phyloP scores from a whole-genome alignment of 192 early-diverging fungal species.

The Chytriomyces sp. region DNA sequence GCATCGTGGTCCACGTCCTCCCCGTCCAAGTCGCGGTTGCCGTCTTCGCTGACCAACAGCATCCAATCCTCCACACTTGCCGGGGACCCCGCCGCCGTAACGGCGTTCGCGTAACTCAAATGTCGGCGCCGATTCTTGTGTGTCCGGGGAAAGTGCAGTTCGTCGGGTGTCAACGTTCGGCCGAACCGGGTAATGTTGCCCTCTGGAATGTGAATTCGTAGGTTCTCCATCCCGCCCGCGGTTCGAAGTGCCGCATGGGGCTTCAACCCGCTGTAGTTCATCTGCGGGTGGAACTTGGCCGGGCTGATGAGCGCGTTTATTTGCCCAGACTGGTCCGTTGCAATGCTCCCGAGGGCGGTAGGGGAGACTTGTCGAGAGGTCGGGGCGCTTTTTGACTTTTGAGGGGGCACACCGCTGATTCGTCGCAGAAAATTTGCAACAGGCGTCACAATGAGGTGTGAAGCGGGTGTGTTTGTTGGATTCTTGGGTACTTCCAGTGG shows the following conservation, averaged over 20 bases:
- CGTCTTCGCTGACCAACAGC: conserved; percentile 37
- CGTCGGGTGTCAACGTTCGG: conserved; percentile 35
- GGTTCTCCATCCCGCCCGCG: neutral
- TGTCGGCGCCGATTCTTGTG: conserved; percentile 37
- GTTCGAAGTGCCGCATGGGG: neutral
- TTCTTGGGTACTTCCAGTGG: neutral
- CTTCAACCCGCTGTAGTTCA: neutral
- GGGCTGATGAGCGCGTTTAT: conserved; percentile 22
- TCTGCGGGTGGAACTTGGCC: neutral
- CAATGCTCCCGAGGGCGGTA: neutral
- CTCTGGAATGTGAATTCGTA: conserved; percentile 27
- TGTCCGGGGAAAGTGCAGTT: conserved; percentile 35
- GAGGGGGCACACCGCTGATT: neutral
- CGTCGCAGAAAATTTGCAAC: neutral
- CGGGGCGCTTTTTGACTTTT: neutral
- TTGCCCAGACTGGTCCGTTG: neutral
- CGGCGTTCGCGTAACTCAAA: conserved; percentile 49
- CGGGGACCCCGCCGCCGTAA: conserved; percentile 39
- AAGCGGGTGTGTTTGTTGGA: conserved; percentile 7
- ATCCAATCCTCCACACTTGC: conserved; percentile 53
- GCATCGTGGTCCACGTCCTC: conserved; percentile 33
- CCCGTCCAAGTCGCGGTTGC: conserved; percentile 21
- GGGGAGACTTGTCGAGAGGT: neutral
- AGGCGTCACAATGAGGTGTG: neutral
- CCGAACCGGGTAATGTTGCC: conserved; percentile 50